Evolutionary conservation across 2,329 filamentous ascomycete genomes (phyloP).

Genomic region (Myriosclerotinia curreyana): DNA sequence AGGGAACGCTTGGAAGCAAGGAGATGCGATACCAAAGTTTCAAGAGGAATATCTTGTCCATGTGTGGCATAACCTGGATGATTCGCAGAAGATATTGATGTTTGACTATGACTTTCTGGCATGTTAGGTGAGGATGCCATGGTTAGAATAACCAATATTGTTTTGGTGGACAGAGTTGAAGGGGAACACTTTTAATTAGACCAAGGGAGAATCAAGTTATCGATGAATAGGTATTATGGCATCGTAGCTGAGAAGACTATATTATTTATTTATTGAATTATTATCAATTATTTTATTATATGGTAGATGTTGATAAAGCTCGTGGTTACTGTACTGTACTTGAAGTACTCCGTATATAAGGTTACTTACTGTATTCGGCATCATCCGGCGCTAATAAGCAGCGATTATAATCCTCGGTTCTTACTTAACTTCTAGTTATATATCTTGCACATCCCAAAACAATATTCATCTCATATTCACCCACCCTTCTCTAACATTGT

Average conservation of each 20-base stretch:
- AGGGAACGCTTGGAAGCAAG: conserved; percentile 85
- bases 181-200: background rate
- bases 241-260: background rate
- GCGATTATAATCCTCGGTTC: background rate
- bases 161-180: background rate
- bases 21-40: conserved; percentile 78
- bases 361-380: conserved; percentile 2
- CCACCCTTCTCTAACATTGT: background rate
- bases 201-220: background rate
- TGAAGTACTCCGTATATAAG: no score
- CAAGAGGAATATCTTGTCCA: conserved; percentile 50
- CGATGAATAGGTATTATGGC: background rate
- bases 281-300: background rate
- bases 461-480: background rate
- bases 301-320: background rate
- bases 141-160: no score
- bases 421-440: no score
- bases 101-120: conserved; percentile 30
- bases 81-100: conserved; percentile 31
- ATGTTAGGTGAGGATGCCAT: conserved; percentile 20
- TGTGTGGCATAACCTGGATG: conserved; percentile 29
- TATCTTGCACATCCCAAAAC: background rate
- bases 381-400: conserved; percentile 3
- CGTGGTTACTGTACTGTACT: no score
- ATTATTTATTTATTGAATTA: background rate